These are phyloP conservation scores for Sphagnurus paluster DNA, from an alignment of 1,284 basidiomycete species.

Conservation along the genomic window DNA sequence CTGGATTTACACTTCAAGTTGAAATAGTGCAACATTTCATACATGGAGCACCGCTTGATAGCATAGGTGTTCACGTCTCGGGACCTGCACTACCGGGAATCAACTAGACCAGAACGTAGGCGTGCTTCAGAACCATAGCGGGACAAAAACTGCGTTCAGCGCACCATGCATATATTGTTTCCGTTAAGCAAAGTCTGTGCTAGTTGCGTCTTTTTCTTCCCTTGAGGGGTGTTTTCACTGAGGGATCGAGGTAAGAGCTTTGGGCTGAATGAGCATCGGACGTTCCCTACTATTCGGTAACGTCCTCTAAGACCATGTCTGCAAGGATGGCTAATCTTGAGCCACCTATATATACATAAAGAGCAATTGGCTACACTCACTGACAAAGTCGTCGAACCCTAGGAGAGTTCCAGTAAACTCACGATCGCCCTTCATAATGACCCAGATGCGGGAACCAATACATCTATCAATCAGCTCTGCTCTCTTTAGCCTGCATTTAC, in stretches of 20 bases:
- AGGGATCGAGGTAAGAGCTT: conserved; percentile 1
- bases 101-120: conserved; percentile 44
- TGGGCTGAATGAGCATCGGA: too few relatives aligned
- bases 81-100: conserved; percentile 81
- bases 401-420: conserved; percentile 96
- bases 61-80: too few relatives aligned
- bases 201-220: conserved; percentile 80
- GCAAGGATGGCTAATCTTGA: not conserved
- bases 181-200: conserved; percentile 94
- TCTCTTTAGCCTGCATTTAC: conserved; percentile 3
- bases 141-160: conserved; percentile 19
- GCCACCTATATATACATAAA: not conserved
- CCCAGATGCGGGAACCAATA: conserved; percentile 94
- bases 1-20: not conserved
- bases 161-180: conserved; percentile 97
- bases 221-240: conserved; percentile 86
- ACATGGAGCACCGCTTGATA: too few relatives aligned
- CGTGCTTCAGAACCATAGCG: conserved; percentile 5
- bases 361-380: conserved; percentile 61
- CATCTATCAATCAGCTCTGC: conserved; percentile 92
- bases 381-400: conserved; percentile 99
- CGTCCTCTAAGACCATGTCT: conserved; percentile 99
- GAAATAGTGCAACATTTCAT: too few relatives aligned
- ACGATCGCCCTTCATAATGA: conserved; percentile 94
- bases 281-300: conserved; percentile 94